phyloP scores from a whole-genome alignment of 192 early-diverging fungal species.

The Backusella mclennaniae region DNA sequence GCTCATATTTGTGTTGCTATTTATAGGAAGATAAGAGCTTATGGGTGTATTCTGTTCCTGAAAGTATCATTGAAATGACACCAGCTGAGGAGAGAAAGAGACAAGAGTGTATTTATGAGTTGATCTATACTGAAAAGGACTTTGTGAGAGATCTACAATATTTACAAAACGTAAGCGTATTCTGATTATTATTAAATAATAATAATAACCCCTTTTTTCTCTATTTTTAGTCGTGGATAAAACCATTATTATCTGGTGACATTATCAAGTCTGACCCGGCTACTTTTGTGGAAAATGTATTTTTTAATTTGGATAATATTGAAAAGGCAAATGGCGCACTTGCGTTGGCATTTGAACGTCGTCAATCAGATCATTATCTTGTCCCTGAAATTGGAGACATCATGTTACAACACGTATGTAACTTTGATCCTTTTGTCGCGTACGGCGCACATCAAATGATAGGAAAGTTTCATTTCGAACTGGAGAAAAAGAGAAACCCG shows the following conservation, averaged over 20 bases:
- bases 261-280: conserved; percentile 68
- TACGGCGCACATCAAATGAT: conserved; percentile 87
- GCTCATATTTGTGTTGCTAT: neutral
- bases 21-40: conserved; percentile 58
- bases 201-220: neutral
- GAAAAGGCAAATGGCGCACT: conserved; percentile 61
- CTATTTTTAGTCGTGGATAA: conserved; percentile 53
- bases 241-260: conserved; percentile 61
- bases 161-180: conserved; percentile 59
- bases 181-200: too few species aligned
- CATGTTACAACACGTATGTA: conserved; percentile 67
- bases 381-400: conserved; percentile 85
- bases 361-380: conserved; percentile 66
- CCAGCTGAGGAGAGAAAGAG: conserved; percentile 79
- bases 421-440: conserved; percentile 76
- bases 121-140: conserved; percentile 87
- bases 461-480: conserved; percentile 79
- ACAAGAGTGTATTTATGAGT: conserved; percentile 92
- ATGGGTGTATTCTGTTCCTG: conserved; percentile 87
- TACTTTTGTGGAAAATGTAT: conserved; percentile 76
- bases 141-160: conserved; percentile 87
- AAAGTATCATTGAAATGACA: conserved; percentile 69
- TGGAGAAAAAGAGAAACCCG: conserved; percentile 69
- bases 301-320: conserved; percentile 72
- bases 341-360: conserved; percentile 53